These are phyloP conservation scores for Penicillium longicatenatum DNA, from an alignment of 495 filamentous ascomycete species.

Conservation along the genomic window DNA sequence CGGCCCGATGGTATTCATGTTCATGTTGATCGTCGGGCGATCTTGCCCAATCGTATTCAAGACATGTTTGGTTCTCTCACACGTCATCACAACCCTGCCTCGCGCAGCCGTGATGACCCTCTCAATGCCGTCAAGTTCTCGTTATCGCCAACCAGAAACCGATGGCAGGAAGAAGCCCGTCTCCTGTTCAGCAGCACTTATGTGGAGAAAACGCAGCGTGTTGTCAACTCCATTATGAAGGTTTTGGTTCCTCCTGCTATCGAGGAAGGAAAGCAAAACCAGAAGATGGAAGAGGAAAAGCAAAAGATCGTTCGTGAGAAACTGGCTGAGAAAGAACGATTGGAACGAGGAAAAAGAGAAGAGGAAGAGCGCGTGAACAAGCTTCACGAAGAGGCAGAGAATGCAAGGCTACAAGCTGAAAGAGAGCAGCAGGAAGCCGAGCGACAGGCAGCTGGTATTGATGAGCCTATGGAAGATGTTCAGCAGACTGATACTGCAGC, in stretches of 20 bases:
- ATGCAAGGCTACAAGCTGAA: conserved; percentile 44
- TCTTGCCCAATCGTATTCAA: conserved; percentile 57
- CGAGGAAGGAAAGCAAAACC: conserved; percentile 67
- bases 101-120: conserved; percentile 56
- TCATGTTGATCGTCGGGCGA: conserved; percentile 50
- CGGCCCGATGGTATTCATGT: conserved; percentile 62
- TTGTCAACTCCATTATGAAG: conserved; percentile 71
- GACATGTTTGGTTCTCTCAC: conserved; percentile 56
- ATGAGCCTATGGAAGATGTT: conserved; percentile 83
- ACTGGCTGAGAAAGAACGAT: conserved; percentile 49
- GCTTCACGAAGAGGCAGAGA: conserved; percentile 70
- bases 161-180: conserved; percentile 91
- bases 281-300: conserved; percentile 52
- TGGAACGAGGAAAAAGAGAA: conserved; percentile 59
- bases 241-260: conserved; percentile 83
- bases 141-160: conserved; percentile 63
- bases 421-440: conserved; percentile 47
- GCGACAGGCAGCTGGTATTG: conserved; percentile 49
- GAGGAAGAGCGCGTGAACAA: conserved; percentile 57
- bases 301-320: conserved; percentile 50
- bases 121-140: conserved; percentile 70
- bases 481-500: conserved; percentile 55
- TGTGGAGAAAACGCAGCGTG: conserved; percentile 68
- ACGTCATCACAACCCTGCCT: conserved; percentile 45
- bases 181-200: conserved; percentile 74